Evolutionary conservation across 129 eudicot genomes (phyloP), one percentile per base, ranked within the genome.

Genomic region (Lonicera japonica): DNA sequence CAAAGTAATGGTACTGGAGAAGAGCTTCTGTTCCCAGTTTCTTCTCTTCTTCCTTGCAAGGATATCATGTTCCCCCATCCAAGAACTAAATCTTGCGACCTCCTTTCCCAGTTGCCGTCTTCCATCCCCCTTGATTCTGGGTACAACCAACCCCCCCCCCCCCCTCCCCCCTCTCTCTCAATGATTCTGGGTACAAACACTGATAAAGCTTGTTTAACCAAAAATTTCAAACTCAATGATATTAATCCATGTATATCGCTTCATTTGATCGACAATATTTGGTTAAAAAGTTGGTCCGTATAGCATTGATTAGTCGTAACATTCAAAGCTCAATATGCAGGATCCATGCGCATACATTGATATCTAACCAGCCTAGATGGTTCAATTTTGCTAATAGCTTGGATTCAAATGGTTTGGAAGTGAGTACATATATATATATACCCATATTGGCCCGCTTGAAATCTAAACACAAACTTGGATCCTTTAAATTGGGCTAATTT

Each of bases 291-390:
- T 29, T 29, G 36, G 13, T 20, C 8, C 60, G 11, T 21, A 67
- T 43, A n/a, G n/a, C n/a, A n/a, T n/a, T n/a, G n/a, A n/a, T n/a
- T n/a, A n/a, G n/a, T n/a, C 15, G 24, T 55, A 3, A 14, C 34
- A 5, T 15, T 25, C 8, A 25, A 53, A 40, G 25, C 18, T 40
- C 11, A 46, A 24, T 58, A 23, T 53, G 66, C 80, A 85, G 95
- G 63, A 72, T 85, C 56, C 79, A 86, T 76, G 85, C 85, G 53
- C 79, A 83, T 58, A 64, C 82, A 52, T 64, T 89, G 70, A 54
- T 86, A 60, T 78, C 86, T 12, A 83, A 83, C 67, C 95, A 89
- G 63, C 75, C 91, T 40, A 78, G 74, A 60, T 89, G 95, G 95
- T 67, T 89, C 25, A 86, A 83, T 81, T 83, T 83, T 70, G 74